These are phyloP conservation scores for Corylus heterophylla DNA, from an alignment of 306 rosid genomes.

Conservation along the genomic window DNA sequence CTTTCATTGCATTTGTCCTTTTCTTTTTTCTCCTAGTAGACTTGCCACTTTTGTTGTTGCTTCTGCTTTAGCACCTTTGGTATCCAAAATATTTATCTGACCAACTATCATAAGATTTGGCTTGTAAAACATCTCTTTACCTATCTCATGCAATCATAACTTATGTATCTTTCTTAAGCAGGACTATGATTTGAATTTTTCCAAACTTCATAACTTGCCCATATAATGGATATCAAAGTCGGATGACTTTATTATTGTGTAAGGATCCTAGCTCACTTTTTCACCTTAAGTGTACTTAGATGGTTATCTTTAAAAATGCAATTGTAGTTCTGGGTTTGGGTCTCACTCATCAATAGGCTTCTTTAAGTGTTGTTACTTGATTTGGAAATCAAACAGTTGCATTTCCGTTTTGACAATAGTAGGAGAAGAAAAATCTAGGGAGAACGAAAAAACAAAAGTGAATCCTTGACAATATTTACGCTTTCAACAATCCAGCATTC, in stretches of 20 bases:
- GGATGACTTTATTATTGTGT: not conserved
- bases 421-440: not conserved
- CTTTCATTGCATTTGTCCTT: not conserved
- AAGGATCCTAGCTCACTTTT: not conserved
- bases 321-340: not conserved
- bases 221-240: not conserved
- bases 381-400: not conserved
- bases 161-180: not conserved
- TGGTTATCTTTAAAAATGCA: not conserved
- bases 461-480: constrained; percentile 72
- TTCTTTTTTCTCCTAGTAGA: too few relatives aligned
- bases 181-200: not conserved
- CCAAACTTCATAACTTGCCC: not conserved
- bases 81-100: not conserved
- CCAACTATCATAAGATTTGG: not conserved
- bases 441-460: not conserved
- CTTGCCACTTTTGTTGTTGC: not conserved
- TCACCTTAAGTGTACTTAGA: not conserved
- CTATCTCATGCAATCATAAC: not conserved
- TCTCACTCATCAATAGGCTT: not conserved
- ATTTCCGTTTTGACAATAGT: not conserved
- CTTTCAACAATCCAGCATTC: constrained; percentile 86
- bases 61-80: not conserved
- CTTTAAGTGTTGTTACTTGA: not conserved
- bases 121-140: not conserved